These are phyloP conservation scores for Phoma herbarum DNA, from an alignment of 2,329 filamentous ascomycete genomes.

Conservation along the genomic window DNA sequence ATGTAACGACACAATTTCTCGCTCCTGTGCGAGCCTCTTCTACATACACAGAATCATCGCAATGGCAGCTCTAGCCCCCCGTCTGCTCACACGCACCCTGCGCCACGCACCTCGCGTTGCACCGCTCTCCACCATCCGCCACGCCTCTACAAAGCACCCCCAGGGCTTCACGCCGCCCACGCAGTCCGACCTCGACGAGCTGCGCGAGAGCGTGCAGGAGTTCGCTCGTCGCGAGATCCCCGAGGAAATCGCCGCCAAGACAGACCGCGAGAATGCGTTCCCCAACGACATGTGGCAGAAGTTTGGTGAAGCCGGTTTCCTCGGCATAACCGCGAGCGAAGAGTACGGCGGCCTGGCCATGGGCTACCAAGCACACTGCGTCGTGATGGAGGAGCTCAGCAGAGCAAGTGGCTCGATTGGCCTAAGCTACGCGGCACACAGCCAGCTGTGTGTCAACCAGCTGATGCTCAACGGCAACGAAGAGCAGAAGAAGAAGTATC, in stretches of 20 bases:
- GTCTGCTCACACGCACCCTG: slow-evolving; percentile 52
- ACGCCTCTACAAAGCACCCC: slow-evolving; percentile 74
- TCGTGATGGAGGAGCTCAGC: slow-evolving; percentile 94
- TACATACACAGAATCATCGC: slow-evolving; percentile 20
- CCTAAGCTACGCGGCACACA: slow-evolving; percentile 94
- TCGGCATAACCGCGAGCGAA: slow-evolving; percentile 93
- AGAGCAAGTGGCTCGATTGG: slow-evolving; percentile 84
- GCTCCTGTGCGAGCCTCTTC: neutral
- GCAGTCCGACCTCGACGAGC: slow-evolving; percentile 76
- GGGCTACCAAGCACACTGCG: slow-evolving; percentile 96
- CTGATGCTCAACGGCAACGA: slow-evolving; percentile 84
- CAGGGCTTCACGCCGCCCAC: slow-evolving; percentile 73
- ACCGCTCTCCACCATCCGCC: slow-evolving; percentile 37
- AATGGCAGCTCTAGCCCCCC: slow-evolving; percentile 47
- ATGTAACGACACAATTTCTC: slow-evolving; percentile 19
- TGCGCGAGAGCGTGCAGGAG: slow-evolving; percentile 85
- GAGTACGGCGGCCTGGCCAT: slow-evolving; percentile 87
- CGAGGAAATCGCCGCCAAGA: slow-evolving; percentile 79
- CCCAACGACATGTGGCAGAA: slow-evolving; percentile 93
- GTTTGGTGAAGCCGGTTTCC: slow-evolving; percentile 86
- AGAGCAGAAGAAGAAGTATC: slow-evolving; percentile 80
- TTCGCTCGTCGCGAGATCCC: slow-evolving; percentile 88
- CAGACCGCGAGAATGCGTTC: slow-evolving; percentile 89
- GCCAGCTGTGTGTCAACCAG: slow-evolving; percentile 96
- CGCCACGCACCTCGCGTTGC: slow-evolving; percentile 41